phyloP scores from a whole-genome alignment of 139 green algal genomes.

The Eudorina sp. region DNA sequence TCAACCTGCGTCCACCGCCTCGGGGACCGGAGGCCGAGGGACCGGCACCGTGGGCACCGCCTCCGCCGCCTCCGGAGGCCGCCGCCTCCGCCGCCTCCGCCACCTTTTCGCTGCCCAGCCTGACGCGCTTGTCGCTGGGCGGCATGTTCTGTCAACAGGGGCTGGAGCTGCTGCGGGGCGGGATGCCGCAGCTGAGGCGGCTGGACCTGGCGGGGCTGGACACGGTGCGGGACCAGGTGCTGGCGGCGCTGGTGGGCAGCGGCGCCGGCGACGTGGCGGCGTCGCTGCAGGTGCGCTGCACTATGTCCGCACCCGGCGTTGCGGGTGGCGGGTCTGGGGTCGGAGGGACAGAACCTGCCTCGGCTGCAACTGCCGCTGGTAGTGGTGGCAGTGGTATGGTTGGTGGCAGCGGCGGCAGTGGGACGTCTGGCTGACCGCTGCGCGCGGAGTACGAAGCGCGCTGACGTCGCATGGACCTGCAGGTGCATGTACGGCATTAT shows the following conservation, averaged over 20 bases:
- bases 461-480: too few species aligned
- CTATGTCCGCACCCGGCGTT: too few species aligned
- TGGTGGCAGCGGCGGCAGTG: too few species aligned
- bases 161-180: not conserved
- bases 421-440: too few species aligned
- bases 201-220: conserved; percentile 20
- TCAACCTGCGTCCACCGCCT: conserved; percentile 5
- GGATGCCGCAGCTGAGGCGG: not conserved
- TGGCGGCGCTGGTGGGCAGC: not conserved
- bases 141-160: conserved; percentile 31
- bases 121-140: conserved; percentile 12
- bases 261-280: not conserved
- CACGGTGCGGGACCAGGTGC: conserved; percentile 7
- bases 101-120: not conserved
- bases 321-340: too few species aligned
- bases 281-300: not conserved
- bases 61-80: not conserved
- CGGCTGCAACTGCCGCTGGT: too few species aligned
- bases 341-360: too few species aligned
- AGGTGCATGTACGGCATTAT: too few species aligned
- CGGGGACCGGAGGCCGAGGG: not conserved
- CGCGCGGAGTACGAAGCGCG: too few species aligned
- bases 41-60: not conserved
- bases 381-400: too few species aligned
- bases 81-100: not conserved